Evolutionary conservation across 768 basidiomycete genomes (phyloP).

Genomic region (Neoboletus subvelutipes): DNA sequence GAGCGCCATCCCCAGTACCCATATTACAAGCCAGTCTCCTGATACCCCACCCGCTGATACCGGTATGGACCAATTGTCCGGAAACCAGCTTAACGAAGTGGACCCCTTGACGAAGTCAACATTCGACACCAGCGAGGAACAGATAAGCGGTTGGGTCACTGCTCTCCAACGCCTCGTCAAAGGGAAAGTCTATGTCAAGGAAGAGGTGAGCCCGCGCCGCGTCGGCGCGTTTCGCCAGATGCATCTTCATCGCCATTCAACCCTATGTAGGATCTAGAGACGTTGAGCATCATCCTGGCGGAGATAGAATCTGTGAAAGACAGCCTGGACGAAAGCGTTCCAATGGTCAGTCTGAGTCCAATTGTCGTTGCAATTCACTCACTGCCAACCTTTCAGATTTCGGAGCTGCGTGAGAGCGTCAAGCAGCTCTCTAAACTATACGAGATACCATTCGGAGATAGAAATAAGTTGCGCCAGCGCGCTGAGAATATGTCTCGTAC

Average conservation of each 20-base stretch:
- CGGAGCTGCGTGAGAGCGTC: conserved; percentile 19
- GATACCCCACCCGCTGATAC: background rate
- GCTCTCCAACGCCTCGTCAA: conserved; percentile 33
- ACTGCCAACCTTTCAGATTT: conserved; percentile 11
- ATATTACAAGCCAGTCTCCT: conserved; percentile 21
- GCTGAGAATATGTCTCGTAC: conserved; percentile 15
- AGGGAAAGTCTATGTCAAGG: conserved; percentile 23
- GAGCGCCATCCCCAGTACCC: conserved; percentile 16
- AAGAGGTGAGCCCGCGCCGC: conserved; percentile 21
- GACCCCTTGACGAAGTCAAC: background rate
- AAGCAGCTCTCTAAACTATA: conserved; percentile 26
- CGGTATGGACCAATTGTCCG: background rate
- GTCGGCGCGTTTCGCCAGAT: background rate
- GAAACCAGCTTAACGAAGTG: background rate
- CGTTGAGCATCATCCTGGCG: conserved; percentile 28
- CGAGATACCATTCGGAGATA: conserved; percentile 33
- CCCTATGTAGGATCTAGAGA: conserved; percentile 23
- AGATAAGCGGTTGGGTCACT: conserved; percentile 17
- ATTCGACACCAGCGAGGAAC: conserved; percentile 1
- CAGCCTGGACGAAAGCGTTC: conserved; percentile 1
- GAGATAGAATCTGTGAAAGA: conserved; percentile 31
- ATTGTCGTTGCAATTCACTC: background rate
- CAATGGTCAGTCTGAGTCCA: conserved; percentile 17
- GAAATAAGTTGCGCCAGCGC: conserved; percentile 25
- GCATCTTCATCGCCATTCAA: background rate